Conservation (phyloP, 345 rosid genomes). For the Crucihimalaya himalaica region DNA sequence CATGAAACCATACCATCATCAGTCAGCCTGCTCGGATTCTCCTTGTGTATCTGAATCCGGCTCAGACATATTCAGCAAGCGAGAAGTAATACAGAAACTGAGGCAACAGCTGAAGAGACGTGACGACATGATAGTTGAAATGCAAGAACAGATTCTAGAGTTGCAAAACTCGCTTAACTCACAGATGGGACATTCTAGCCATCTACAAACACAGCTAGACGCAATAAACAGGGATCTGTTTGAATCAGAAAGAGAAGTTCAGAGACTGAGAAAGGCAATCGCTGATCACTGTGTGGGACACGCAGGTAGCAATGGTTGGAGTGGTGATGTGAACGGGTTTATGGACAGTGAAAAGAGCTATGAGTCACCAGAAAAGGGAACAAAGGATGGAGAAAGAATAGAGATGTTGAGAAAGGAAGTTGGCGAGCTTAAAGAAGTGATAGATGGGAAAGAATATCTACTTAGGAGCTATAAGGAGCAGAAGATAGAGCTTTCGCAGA, state of each 20-base stretch:
- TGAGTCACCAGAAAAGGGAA: slow-evolving; percentile 51
- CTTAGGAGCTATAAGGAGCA: slow-evolving; percentile 83
- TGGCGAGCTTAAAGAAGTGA: slow-evolving; percentile 78
- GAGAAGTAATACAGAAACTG: slow-evolving; percentile 91
- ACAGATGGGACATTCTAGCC: slow-evolving; percentile 66
- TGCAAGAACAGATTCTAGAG: slow-evolving; percentile 90
- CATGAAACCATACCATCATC: slow-evolving; percentile 72
- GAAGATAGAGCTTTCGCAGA: slow-evolving; percentile 75
- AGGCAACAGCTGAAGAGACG: slow-evolving; percentile 94
- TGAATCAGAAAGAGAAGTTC: slow-evolving; percentile 82
- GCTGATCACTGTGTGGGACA: slow-evolving; percentile 78
- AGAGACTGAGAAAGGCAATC: slow-evolving; percentile 82
- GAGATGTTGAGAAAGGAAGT: slow-evolving; percentile 87
- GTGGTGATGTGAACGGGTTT: slow-evolving; percentile 64
- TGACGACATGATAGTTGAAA: slow-evolving; percentile 91
- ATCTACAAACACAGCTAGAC: slow-evolving; percentile 77
- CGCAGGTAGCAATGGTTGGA: slow-evolving; percentile 52
- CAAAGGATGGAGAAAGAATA: slow-evolving; percentile 54
- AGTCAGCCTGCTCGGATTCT: slow-evolving; percentile 86
- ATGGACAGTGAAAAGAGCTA: slow-evolving; percentile 48
- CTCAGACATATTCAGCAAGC: slow-evolving; percentile 90
- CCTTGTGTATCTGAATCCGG: slow-evolving; percentile 97
- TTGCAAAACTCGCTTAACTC: slow-evolving; percentile 65
- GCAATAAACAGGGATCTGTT: slow-evolving; percentile 70
- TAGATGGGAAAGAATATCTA: slow-evolving; percentile 88